phyloP scores from a whole-genome alignment of 148 eudicot species.

The Polygonum maritimum region DNA sequence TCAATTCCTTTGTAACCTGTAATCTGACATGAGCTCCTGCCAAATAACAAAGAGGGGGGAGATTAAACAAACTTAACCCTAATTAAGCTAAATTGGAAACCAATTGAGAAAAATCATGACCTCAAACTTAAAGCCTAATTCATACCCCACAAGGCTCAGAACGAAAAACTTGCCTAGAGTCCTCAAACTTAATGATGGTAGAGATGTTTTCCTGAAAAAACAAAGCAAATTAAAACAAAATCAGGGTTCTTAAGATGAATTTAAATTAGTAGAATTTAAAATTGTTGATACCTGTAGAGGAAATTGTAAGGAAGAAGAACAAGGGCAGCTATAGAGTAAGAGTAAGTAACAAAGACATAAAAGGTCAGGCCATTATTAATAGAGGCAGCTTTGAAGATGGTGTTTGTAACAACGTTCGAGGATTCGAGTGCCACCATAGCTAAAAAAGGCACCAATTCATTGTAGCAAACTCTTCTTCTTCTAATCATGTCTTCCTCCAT shows the following conservation, averaged over 20 bases:
- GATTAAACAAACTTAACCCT: background rate
- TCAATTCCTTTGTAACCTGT: constrained; percentile 33
- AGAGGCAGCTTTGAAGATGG: constrained; percentile 38
- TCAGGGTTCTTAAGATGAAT: background rate
- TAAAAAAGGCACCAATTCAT: constrained; percentile 26
- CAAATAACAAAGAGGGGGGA: background rate
- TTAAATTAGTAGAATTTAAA: background rate
- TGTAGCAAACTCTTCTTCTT: constrained; percentile 11
- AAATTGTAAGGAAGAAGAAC: constrained; percentile 29
- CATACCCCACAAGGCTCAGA: constrained; percentile 33
- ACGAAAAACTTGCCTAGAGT: constrained; percentile 24
- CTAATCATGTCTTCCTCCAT: constrained; percentile 9
- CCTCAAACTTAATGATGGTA: constrained; percentile 22
- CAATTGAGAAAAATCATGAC: background rate
- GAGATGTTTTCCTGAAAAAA: constrained; percentile 17
- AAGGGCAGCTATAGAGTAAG: constrained; percentile 27
- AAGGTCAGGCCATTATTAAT: constrained; percentile 30
- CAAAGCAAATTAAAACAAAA: background rate
- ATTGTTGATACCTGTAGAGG: constrained; percentile 19
- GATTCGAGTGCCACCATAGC: constrained; percentile 30
- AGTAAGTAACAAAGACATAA: constrained; percentile 33
- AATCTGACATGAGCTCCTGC: constrained; percentile 25
- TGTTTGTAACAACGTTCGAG: constrained; percentile 25
- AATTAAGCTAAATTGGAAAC: background rate
- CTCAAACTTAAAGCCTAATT: background rate